These are phyloP conservation scores for Sanghuangporus baumii DNA, from an alignment of 1,284 basidiomycete genomes.

Conservation along the genomic window DNA sequence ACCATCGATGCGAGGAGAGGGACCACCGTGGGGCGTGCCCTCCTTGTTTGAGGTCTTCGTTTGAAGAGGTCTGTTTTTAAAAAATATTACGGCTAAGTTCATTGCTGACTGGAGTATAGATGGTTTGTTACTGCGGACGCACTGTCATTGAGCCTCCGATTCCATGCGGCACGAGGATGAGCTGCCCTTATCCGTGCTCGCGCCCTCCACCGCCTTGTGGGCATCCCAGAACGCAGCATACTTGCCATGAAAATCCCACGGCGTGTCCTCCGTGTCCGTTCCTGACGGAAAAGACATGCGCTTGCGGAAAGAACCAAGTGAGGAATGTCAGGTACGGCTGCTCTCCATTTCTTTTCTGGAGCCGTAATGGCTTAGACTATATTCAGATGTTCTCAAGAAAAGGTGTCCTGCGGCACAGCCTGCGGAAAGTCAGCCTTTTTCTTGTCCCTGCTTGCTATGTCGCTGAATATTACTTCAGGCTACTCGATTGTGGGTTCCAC, in stretches of 20 bases:
- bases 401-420: slow-evolving; percentile 73
- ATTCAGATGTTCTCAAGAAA: slow-evolving; percentile 65
- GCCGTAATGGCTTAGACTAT: not conserved
- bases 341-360: not conserved
- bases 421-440: slow-evolving; percentile 62
- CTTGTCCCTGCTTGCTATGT: slow-evolving; percentile 7
- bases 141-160: slow-evolving; percentile 68
- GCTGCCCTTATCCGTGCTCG: slow-evolving; percentile 74
- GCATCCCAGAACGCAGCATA: slow-evolving; percentile 71
- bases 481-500: slow-evolving; percentile 81
- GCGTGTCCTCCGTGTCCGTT: slow-evolving; percentile 82
- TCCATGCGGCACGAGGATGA: slow-evolving; percentile 73
- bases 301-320: slow-evolving; percentile 80
- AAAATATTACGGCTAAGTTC: not conserved
- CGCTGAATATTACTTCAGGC: slow-evolving; percentile 29
- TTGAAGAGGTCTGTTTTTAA: slow-evolving; percentile 66
- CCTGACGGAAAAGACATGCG: slow-evolving; percentile 73
- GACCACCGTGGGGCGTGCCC: slow-evolving; percentile 83
- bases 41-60: slow-evolving; percentile 79
- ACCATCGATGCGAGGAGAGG: slow-evolving; percentile 67
- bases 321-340: slow-evolving; percentile 44
- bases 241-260: slow-evolving; percentile 65
- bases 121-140: slow-evolving; percentile 75
- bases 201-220: slow-evolving; percentile 72
- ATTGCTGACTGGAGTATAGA: slow-evolving; percentile 31